Evolutionary conservation across 805 yeast species (phyloP).

Genomic region (Scheffersomyces ergatensis): DNA sequence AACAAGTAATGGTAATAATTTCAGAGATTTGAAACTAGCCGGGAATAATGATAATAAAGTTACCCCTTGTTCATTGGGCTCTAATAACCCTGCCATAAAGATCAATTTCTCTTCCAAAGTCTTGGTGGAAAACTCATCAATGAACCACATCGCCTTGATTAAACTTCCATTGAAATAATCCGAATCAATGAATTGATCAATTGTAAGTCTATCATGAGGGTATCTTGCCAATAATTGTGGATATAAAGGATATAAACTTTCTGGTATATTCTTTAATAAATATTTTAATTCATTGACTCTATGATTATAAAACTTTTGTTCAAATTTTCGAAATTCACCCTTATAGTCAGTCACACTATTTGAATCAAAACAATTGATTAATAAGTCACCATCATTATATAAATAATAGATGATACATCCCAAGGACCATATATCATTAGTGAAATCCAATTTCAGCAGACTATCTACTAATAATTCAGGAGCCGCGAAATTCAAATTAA

Average conservation of each 20-base stretch:
- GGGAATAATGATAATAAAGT: conserved; percentile 32
- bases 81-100: conserved; percentile 66
- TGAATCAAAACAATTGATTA: conserved; percentile 38
- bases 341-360: conserved; percentile 62
- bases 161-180: conserved; percentile 80
- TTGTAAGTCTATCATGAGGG: conserved; percentile 54
- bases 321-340: conserved; percentile 49
- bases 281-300: conserved; percentile 33
- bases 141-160: conserved; percentile 72
- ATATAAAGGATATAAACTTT: conserved; percentile 46
- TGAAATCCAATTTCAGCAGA: conserved; percentile 49
- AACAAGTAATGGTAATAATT: conserved; percentile 68
- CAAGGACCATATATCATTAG: conserved; percentile 80
- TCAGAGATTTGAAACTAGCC: conserved; percentile 53
- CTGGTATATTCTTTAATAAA: conserved; percentile 58
- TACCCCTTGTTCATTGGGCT: conserved; percentile 7
- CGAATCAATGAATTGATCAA: conserved; percentile 69
- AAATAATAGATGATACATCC: conserved; percentile 74
- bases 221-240: conserved; percentile 55
- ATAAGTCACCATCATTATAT: conserved; percentile 53
- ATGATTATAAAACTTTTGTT: conserved; percentile 41
- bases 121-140: conserved; percentile 82
- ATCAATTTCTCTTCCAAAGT: conserved; percentile 61
- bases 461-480: conserved; percentile 79
- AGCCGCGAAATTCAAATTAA: conserved; percentile 73